A percentile compares a stretch with the other conserved stretches of the same genome.
Evolutionary conservation across 1,139 yeast species (phyloP).

Genomic region (Lodderomyces pseudojiufengensis): DNA sequence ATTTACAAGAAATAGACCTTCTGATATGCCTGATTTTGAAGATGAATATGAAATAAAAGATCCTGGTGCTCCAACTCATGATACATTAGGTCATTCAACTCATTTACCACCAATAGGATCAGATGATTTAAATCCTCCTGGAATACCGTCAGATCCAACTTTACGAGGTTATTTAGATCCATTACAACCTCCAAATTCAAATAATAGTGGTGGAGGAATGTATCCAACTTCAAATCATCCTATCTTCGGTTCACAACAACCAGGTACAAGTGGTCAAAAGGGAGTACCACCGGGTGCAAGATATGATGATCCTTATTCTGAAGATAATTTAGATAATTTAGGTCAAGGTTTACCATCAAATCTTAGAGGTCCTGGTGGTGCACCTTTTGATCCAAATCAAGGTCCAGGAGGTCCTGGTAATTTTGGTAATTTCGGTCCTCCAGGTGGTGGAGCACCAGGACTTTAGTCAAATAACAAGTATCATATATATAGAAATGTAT

Average conservation of each 20-base stretch:
- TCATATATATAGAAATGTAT: too few species aligned
- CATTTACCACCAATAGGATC: slow-evolving; percentile 42
- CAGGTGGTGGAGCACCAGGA: slow-evolving; percentile 5
- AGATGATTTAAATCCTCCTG: slow-evolving; percentile 51
- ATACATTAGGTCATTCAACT: slow-evolving; percentile 3
- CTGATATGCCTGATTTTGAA: slow-evolving; percentile 54
- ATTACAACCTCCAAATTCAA: slow-evolving; percentile 10
- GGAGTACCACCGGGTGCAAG: slow-evolving; percentile 52
- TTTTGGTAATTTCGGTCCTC: slow-evolving; percentile 8
- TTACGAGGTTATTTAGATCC: slow-evolving; percentile 39
- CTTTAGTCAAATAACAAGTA: too few species aligned
- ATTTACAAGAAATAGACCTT: slow-evolving; percentile 9
- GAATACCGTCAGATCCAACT: slow-evolving; percentile 38
- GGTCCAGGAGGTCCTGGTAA: slow-evolving; percentile 11
- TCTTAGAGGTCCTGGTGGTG: slow-evolving; percentile 23
- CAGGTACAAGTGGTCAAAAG: slow-evolving; percentile 23
- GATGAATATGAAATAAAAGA: slow-evolving; percentile 48
- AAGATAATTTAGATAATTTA: slow-evolving; percentile 38
- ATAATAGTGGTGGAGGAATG: slow-evolving; percentile 46
- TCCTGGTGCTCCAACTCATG: slow-evolving; percentile 8
- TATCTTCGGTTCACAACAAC: slow-evolving; percentile 14
- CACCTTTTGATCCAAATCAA: slow-evolving; percentile 3
- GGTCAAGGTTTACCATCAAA: slow-evolving; percentile 51
- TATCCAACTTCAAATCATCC: slow-evolving; percentile 39
- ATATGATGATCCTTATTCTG: slow-evolving; percentile 51